Percentiles rank a stretch among this genome's conserved stretches.
phyloP scores from a whole-genome alignment of 345 rosid genomes.

The Populus tremula region DNA sequence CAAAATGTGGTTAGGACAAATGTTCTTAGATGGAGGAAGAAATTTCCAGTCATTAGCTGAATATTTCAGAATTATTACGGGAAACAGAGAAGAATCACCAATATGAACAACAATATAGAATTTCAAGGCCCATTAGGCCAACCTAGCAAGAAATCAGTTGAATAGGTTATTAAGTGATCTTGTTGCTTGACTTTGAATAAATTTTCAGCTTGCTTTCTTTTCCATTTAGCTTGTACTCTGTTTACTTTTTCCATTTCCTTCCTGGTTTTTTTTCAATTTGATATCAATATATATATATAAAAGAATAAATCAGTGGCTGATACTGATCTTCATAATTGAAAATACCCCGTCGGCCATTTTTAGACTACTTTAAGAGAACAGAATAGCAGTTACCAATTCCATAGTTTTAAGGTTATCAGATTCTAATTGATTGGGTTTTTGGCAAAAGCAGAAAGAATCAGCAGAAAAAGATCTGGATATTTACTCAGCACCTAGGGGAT shows the following conservation, averaged over 20 bases:
- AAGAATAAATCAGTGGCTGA: not conserved
- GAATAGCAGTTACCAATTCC: not conserved
- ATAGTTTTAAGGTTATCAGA: not conserved
- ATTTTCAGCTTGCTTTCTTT: too few relatives aligned
- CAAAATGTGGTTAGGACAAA: not conserved
- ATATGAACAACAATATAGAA: not conserved
- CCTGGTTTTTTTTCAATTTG: too few relatives aligned
- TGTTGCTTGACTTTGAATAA: too few relatives aligned
- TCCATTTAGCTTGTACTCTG: too few relatives aligned
- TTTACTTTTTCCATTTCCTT: too few relatives aligned
- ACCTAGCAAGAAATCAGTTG: not conserved
- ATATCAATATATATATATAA: too few relatives aligned
- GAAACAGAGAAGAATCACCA: not conserved
- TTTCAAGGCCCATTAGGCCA: not conserved
- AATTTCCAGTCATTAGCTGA: not conserved
- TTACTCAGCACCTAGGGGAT: too few relatives aligned
- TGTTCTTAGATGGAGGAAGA: not conserved
- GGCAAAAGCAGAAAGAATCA: not conserved
- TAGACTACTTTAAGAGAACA: not conserved
- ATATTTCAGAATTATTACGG: not conserved
- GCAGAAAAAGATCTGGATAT: too few relatives aligned
- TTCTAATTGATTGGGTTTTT: not conserved
- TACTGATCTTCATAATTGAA: not conserved
- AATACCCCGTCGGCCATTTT: too few relatives aligned
- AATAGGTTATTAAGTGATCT: too few relatives aligned